Conservation (phyloP, 108 stramenopile species). For the Nitzschia palea region DNA sequence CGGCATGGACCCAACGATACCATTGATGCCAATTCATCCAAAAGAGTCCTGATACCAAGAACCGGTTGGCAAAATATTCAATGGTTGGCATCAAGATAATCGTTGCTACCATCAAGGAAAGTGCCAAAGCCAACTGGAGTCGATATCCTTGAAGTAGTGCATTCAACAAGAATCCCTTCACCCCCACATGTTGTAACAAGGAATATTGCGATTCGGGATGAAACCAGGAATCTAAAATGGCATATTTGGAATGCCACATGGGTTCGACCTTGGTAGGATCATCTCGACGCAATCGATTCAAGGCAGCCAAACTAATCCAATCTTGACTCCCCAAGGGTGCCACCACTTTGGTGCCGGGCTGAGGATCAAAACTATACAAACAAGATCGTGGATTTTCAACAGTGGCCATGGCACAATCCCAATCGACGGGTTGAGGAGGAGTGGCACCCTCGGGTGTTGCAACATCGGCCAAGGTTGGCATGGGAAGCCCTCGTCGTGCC, state of each 20-base stretch:
- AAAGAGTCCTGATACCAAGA: constrained; percentile 57
- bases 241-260: constrained; percentile 85
- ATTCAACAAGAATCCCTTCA: constrained; percentile 61
- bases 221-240: constrained; percentile 76
- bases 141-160: constrained; percentile 57
- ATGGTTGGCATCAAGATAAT: constrained; percentile 56
- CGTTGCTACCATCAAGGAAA: constrained; percentile 23
- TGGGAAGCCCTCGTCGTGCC: constrained; percentile 64
- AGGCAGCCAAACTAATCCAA: constrained; percentile 71
- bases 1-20: constrained; percentile 71
- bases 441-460: constrained; percentile 55
- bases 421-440: constrained; percentile 73
- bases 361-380: constrained; percentile 78
- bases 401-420: constrained; percentile 85
- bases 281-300: constrained; percentile 80
- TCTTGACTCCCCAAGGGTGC: constrained; percentile 62
- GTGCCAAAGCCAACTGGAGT: constrained; percentile 43
- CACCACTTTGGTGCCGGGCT: constrained; percentile 76
- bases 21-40: constrained; percentile 75
- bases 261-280: constrained; percentile 89
- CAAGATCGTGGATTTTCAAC: constrained; percentile 67
- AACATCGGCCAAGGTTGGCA: constrained; percentile 53
- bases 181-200: constrained; percentile 64
- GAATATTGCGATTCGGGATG: constrained; percentile 53
- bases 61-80: constrained; percentile 50